Base-by-base conservation (phyloP, 2,329 filamentous ascomycete species). In the Talaromyces piceae region DNA sequence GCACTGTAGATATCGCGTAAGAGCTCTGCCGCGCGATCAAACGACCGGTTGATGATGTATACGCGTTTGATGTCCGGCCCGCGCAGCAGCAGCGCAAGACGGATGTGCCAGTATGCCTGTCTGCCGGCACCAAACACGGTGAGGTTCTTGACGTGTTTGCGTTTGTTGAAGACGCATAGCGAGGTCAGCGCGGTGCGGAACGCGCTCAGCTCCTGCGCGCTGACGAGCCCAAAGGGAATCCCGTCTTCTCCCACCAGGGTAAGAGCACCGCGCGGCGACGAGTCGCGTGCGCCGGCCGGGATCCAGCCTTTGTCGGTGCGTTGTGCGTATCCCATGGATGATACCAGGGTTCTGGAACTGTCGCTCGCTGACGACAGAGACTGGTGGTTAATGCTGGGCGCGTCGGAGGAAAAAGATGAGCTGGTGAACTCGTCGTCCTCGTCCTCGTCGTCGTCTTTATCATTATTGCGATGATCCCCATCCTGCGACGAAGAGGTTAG, bases 21-120 rank as follows among this genome's bases (percentile, higher is more conserved):
- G 44, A 82, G 69, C 18, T 63, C 54, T 25, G 71, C 68, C 1
- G 71, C 69, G 3, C 71, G 69, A 11, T 73, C 68, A 49, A 75
- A 75, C 2, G 69, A 72, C 28, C 87, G 83, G 62, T 91, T 94
- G 64, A 95, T 84, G 61, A 96, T 84, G 69, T 91, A 85, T 45
- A 96, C 79, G 53, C 86, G 81, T 60, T 84, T 83, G 59, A 95
- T 84, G 18, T 88, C 87, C 43, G 72, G 62, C 0, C 77, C 75
- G 1, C 79, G 85, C 26, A 76, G 62, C 46, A 93, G 77, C 56
- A 97, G 77, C 0, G 91, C 85, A 4, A 97, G 78, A 1, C 90
- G 84, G 41, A 95, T 82, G 66, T 96, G 91, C 91, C 91, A 97
- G 73, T 91, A 95, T 11, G 91, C 91, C 72, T 96, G 91, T 59